Base-by-base conservation (phyloP, 2,329 filamentous ascomycete species). In the Ceratocystis albifundus region DNA sequence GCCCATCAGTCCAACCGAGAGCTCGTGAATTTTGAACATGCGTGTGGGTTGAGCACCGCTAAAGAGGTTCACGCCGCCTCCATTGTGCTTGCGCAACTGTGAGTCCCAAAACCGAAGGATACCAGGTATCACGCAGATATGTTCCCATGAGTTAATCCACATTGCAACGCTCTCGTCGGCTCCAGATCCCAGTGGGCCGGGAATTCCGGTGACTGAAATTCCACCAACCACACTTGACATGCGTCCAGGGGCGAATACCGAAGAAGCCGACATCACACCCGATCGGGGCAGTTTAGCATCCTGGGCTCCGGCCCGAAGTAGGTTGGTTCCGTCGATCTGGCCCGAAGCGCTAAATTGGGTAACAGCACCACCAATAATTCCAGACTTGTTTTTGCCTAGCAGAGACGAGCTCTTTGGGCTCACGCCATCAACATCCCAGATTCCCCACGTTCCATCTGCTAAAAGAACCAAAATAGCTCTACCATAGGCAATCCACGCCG, bases 361-460 rank as follows among this genome's bases (percentile, higher is more conserved):
- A 67, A 84, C 74, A 1, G 83, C 82, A 1, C 83, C 82, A 45
- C 84, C 84, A 20, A 78, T 78, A 44, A 84, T 77, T 4, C 82
- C 82, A 62, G 78, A 75, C 66, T 78, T 78, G 41, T 81, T 74
- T 70, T 79, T 82, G 50, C 76, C 79, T 28, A 83, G 78, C 3
- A 84, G 73, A 0, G 77, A 72, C 67, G 78, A 73, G 61, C 77
- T 73, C 45, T 78, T 73, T 1, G 82, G 81, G 48, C 80, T 80
- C 36, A 78, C 78, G 6, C 83, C 82, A 69, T 86, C 82, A 57
- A 87, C 78, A 70, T 87, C 84, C 84, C 84, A 87, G 44, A 87
- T 81, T 15, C 83, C 85, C 85, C 85, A 87, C 72, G 84, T 84
- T 5, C 84, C 85, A 70, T 87, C 85, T 0, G 81, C 80, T 2